Percentiles rank a stretch among this genome's conserved stretches.
These are phyloP conservation scores for Pelargonium myrrhifolium DNA, from an alignment of 441 rosid species.

Conservation along the genomic window DNA sequence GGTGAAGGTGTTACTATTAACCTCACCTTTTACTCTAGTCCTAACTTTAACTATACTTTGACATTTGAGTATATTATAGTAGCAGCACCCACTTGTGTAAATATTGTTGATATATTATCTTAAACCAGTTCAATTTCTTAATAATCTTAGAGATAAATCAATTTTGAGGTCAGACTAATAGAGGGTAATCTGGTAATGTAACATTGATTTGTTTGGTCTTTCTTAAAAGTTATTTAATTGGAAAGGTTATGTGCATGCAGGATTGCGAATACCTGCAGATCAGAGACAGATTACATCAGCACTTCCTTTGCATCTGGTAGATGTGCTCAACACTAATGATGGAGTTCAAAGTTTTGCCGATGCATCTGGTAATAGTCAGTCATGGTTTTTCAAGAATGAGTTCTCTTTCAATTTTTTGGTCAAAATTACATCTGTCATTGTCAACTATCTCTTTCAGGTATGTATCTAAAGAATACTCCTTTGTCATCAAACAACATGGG, in stretches of 20 bases:
- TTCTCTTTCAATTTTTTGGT: constrained; percentile 11
- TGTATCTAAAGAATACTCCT: constrained; percentile 57
- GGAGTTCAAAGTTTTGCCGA: constrained; percentile 53
- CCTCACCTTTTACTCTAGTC: not conserved
- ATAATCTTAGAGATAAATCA: constrained; percentile 1
- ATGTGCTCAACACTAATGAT: constrained; percentile 50
- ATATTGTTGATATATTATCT: not conserved
- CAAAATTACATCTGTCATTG: constrained; percentile 9
- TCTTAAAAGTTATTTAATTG: constrained; percentile 3
- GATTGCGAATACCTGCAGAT: constrained; percentile 61
- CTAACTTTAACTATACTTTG: not conserved
- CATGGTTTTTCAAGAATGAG: constrained; percentile 8
- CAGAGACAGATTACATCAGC: constrained; percentile 70
- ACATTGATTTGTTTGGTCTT: not conserved
- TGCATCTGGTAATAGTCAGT: constrained; percentile 39
- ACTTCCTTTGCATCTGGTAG: constrained; percentile 81
- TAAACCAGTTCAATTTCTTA: not conserved
- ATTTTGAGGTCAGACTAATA: not conserved
- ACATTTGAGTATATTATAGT: not conserved
- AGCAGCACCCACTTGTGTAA: not conserved
- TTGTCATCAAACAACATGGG: constrained; percentile 45
- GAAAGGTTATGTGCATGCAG: constrained; percentile 33
- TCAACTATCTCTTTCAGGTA: constrained; percentile 39
- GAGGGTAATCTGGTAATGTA: not conserved
- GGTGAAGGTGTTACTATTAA: constrained; percentile 55